Percentiles rank a stretch among this genome's conserved stretches.
phyloP scores from a whole-genome alignment of 305 asterid genomes.

The Withania somnifera region DNA sequence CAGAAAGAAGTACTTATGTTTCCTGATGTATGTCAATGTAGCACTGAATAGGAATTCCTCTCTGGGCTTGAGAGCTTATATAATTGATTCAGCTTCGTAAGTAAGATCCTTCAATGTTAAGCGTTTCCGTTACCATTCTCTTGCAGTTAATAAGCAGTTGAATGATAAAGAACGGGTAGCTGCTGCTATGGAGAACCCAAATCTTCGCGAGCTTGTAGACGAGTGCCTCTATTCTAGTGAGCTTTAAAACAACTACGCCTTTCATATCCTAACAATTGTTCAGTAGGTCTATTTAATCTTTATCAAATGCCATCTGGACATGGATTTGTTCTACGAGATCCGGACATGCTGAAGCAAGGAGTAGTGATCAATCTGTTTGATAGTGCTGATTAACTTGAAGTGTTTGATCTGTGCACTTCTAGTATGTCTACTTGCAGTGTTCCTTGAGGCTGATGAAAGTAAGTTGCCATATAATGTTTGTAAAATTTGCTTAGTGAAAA shows the following conservation, averaged over 20 bases:
- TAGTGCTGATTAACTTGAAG: background rate
- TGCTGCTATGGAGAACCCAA: conserved; percentile 86
- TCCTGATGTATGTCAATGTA: background rate
- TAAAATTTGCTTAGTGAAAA: background rate
- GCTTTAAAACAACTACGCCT: conserved; percentile 30
- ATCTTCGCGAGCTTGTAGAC: conserved; percentile 81
- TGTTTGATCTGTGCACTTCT: background rate
- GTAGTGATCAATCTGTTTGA: background rate
- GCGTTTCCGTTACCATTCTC: background rate
- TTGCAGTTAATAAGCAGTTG: conserved; percentile 79
- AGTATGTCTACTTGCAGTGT: background rate
- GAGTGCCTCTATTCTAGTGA: conserved; percentile 79
- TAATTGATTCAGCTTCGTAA: background rate
- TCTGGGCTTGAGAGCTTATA: background rate
- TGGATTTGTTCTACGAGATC: background rate
- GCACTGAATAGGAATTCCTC: background rate
- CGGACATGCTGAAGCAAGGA: background rate
- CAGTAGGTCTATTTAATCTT: background rate
- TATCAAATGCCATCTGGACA: background rate
- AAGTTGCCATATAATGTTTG: background rate
- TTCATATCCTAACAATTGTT: conserved; percentile 18
- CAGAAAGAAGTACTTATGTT: background rate
- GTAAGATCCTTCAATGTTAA: background rate
- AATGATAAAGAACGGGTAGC: conserved; percentile 91
- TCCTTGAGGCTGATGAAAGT: background rate